Evolutionary conservation across 2,329 filamentous ascomycete species (phyloP).

Genomic region (Davidsoniella australis): DNA sequence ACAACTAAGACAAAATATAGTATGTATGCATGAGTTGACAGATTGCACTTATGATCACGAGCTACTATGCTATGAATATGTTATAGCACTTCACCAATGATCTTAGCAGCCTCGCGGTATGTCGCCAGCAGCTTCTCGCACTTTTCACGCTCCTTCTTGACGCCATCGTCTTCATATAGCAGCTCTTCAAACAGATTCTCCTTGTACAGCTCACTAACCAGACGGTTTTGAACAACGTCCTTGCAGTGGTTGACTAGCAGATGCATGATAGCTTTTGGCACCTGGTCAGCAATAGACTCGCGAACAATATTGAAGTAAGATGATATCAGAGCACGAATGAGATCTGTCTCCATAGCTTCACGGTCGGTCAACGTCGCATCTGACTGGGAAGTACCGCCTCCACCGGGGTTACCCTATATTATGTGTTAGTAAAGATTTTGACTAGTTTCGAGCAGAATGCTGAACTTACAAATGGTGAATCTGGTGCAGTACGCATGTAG

Average conservation of each 20-base stretch:
- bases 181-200: conserved; percentile 82
- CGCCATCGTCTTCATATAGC: conserved; percentile 89
- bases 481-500: conserved; percentile 23
- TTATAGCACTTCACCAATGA: conserved; percentile 88
- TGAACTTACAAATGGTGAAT: conserved; percentile 40
- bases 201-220: conserved; percentile 91
- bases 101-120: conserved; percentile 94
- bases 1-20: background rate
- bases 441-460: background rate
- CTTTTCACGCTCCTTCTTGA: conserved; percentile 96
- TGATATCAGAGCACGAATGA: conserved; percentile 89
- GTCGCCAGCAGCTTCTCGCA: conserved; percentile 91
- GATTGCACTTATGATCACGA: background rate
- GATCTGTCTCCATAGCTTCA: conserved; percentile 91
- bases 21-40: background rate
- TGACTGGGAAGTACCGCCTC: conserved; percentile 7
- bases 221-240: conserved; percentile 89
- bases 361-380: conserved; percentile 87
- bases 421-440: conserved; percentile 5
- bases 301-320: conserved; percentile 99
- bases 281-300: conserved; percentile 95
- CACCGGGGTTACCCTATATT: conserved; percentile 4
- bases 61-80: background rate
- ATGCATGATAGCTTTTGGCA: conserved; percentile 98
- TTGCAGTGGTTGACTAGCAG: conserved; percentile 96